Conservation (phyloP, 169 alveolate genomes). For the Babesia bovis region DNA sequence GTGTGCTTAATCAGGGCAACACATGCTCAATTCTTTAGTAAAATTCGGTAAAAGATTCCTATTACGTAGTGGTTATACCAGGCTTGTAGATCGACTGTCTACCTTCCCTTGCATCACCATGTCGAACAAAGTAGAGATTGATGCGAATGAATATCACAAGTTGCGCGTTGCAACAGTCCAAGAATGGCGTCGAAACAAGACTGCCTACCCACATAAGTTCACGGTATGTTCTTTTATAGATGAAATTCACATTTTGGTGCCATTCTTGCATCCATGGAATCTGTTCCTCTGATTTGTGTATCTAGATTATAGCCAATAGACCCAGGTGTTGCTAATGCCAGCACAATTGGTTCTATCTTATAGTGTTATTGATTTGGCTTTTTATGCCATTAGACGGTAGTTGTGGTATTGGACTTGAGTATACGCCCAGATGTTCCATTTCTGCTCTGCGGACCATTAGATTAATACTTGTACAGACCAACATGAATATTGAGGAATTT, state of each 20-base stretch:
- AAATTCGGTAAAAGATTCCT: background rate
- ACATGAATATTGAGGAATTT: slow-evolving; percentile 85
- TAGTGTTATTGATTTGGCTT: too few relatives aligned
- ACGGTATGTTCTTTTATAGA: slow-evolving; percentile 28
- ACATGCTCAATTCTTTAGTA: background rate
- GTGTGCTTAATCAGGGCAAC: background rate
- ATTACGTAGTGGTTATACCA: background rate
- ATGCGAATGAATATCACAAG: slow-evolving; percentile 72
- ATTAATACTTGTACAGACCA: slow-evolving; percentile 72
- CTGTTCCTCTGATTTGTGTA: background rate
- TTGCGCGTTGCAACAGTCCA: slow-evolving; percentile 67
- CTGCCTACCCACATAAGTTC: slow-evolving; percentile 78
- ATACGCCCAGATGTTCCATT: too few relatives aligned
- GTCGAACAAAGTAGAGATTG: slow-evolving; percentile 67
- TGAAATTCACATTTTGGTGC: background rate
- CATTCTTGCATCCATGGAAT: background rate
- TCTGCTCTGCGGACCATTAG: too few relatives aligned
- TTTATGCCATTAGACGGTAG: too few relatives aligned
- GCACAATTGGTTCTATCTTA: too few relatives aligned
- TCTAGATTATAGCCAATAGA: too few relatives aligned
- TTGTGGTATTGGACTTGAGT: too few relatives aligned
- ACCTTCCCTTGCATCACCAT: slow-evolving; percentile 35
- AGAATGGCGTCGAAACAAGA: slow-evolving; percentile 65
- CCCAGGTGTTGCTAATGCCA: too few relatives aligned
- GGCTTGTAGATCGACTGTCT: background rate